Conservation (phyloP, 148 eudicot species). For the Cornus florida region DNA sequence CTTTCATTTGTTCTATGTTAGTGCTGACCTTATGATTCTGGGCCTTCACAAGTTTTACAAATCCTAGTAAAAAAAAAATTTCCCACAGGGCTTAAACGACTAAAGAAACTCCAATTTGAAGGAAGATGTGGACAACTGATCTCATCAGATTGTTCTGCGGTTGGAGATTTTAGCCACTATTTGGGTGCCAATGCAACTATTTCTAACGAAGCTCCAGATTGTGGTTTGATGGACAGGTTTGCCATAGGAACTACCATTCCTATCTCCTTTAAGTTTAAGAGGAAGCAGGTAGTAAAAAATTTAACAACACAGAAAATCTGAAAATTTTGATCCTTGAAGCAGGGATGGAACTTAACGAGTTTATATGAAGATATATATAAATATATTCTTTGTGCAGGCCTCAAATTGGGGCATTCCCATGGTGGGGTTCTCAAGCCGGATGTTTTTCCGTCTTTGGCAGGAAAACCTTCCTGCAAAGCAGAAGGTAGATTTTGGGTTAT, state of each 20-base stretch:
- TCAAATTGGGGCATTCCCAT: slow-evolving; percentile 37
- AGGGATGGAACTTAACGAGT: slow-evolving; percentile 32
- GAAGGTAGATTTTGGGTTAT: slow-evolving; percentile 21
- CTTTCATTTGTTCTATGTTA: background rate
- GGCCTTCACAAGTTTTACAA: background rate
- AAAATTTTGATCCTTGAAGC: slow-evolving; percentile 29
- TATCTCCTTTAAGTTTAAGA: slow-evolving; percentile 54
- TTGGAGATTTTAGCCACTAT: slow-evolving; percentile 13
- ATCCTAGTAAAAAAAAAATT: background rate
- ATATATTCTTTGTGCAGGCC: slow-evolving; percentile 41
- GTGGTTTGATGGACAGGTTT: slow-evolving; percentile 24
- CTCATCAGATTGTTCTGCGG: slow-evolving; percentile 22
- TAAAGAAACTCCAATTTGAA: slow-evolving; percentile 56
- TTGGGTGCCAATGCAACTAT: slow-evolving; percentile 2
- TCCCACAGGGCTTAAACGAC: slow-evolving; percentile 53
- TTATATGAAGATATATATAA: slow-evolving; percentile 21
- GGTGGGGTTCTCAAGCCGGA: slow-evolving; percentile 42
- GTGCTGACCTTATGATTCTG: too few species aligned
- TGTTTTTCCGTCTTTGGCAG: slow-evolving; percentile 54
- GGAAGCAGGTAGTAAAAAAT: slow-evolving; percentile 30
- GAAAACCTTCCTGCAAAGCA: slow-evolving; percentile 37
- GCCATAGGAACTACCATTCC: slow-evolving; percentile 37
- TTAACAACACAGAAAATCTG: slow-evolving; percentile 43
- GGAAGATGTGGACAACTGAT: slow-evolving; percentile 30
- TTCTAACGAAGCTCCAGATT: slow-evolving; percentile 24